phyloP scores from a whole-genome alignment of 139 green algal species.

The Coccomyxa sp. region DNA sequence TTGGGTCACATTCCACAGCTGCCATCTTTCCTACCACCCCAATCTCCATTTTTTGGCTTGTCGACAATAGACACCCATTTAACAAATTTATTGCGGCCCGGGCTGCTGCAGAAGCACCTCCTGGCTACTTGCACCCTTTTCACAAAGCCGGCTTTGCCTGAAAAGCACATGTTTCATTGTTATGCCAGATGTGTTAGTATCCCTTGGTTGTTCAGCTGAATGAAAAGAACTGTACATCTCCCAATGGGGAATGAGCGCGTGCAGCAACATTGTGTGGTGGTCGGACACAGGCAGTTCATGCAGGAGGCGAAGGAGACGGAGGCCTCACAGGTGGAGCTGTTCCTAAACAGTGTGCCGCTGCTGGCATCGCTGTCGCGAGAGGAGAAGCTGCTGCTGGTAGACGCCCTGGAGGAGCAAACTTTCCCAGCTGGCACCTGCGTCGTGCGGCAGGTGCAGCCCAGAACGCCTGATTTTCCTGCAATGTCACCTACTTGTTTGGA shows the following conservation, averaged over 20 bases:
- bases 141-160: too few species aligned
- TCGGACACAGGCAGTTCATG: constrained; percentile 60
- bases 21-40: neutral
- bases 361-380: constrained; percentile 68
- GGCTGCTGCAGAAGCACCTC: too few species aligned
- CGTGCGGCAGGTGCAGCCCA: constrained; percentile 43
- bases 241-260: too few species aligned
- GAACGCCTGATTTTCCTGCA: too few species aligned
- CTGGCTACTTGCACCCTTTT: too few species aligned
- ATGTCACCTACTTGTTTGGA: neutral
- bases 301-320: constrained; percentile 60
- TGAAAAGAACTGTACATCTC: too few species aligned
- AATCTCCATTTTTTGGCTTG: too few species aligned
- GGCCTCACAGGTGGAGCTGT: constrained; percentile 77
- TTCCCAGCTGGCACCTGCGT: constrained; percentile 30
- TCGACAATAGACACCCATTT: too few species aligned
- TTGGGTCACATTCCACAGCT: neutral
- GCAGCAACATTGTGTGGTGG: neutral
- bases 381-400: constrained; percentile 75
- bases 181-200: too few species aligned
- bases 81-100: too few species aligned
- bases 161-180: too few species aligned
- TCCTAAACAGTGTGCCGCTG: constrained; percentile 87
- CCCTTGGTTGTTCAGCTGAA: too few species aligned
- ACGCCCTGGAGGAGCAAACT: constrained; percentile 68